Percentiles rank a stretch among this genome's conserved stretches.
These are phyloP conservation scores for Globisporangium parvum DNA, from an alignment of 352 stramenopile genomes.

Conservation along the genomic window DNA sequence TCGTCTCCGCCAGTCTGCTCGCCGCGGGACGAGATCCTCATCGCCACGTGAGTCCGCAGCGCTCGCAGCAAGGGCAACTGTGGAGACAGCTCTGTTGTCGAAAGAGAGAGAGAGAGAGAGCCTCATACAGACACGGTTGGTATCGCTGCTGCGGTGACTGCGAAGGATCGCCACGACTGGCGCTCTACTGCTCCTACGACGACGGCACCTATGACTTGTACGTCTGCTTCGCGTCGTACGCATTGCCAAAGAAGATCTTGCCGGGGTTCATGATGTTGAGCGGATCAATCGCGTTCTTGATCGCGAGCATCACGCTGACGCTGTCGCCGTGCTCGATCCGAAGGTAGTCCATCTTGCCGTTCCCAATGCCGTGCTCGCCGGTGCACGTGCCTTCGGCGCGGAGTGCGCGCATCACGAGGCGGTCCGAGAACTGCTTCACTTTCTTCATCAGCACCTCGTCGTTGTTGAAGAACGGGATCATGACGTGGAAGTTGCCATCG, in stretches of 20 bases:
- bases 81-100: too few species aligned
- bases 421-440: slow-evolving; percentile 87
- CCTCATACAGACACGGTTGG: too few species aligned
- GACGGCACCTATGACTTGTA: slow-evolving; percentile 13
- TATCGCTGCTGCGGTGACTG: too few species aligned
- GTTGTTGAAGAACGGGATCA: slow-evolving; percentile 89
- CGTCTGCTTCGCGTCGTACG: slow-evolving; percentile 14
- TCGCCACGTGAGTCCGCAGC: too few species aligned
- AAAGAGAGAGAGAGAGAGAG: too few species aligned
- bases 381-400: slow-evolving; percentile 94
- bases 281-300: slow-evolving; percentile 95
- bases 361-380: slow-evolving; percentile 96
- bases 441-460: slow-evolving; percentile 82
- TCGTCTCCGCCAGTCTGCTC: too few species aligned
- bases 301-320: slow-evolving; percentile 89
- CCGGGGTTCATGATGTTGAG: slow-evolving; percentile 96
- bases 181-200: not conserved
- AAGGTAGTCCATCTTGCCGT: slow-evolving; percentile 93
- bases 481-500: slow-evolving; percentile 98
- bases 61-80: too few species aligned
- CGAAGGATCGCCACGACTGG: too few species aligned
- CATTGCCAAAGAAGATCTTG: slow-evolving; percentile 90
- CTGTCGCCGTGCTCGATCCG: slow-evolving; percentile 87
- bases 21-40: too few species aligned
- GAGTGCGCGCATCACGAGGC: slow-evolving; percentile 79